Conservation (phyloP, 2,329 filamentous ascomycete species). For the Trichocomaceae sp. region DNA sequence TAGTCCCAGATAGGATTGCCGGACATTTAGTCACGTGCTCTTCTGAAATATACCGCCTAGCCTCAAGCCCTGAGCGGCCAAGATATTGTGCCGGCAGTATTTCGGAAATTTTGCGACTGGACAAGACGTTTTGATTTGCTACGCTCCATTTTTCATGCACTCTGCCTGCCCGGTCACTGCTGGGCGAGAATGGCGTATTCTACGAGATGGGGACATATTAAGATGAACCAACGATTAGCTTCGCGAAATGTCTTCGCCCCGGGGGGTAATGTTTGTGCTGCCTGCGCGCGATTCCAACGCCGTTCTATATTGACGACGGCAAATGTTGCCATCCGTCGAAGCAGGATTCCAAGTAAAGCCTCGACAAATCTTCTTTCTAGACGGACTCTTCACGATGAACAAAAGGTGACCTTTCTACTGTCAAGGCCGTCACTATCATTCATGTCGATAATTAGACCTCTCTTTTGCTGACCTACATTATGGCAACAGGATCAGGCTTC, state of each 20-base stretch:
- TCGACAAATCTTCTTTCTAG: neutral
- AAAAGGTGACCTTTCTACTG: neutral
- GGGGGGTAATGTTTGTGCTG: slow-evolving; percentile 13
- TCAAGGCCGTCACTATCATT: neutral
- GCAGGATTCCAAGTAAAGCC: neutral
- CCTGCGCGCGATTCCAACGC: slow-evolving; percentile 13
- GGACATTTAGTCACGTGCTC: neutral
- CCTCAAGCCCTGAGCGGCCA: neutral
- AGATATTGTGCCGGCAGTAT: slow-evolving; percentile 6
- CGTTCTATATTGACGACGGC: slow-evolving; percentile 9
- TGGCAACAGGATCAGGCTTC: neutral
- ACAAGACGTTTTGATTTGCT: neutral
- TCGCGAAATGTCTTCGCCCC: neutral
- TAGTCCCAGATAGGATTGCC: neutral
- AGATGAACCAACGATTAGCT: neutral
- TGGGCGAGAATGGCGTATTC: slow-evolving; percentile 5
- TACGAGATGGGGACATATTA: slow-evolving; percentile 1
- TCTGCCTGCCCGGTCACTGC: neutral
- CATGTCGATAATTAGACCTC: neutral
- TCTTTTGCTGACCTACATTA: neutral
- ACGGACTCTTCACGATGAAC: neutral
- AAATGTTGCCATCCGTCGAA: slow-evolving; percentile 1
- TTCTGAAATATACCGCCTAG: neutral
- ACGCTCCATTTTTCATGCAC: neutral
- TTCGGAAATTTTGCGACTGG: slow-evolving; percentile 4